Base-by-base conservation (phyloP, 1,284 basidiomycete species). In the Abortiporus biennis region DNA sequence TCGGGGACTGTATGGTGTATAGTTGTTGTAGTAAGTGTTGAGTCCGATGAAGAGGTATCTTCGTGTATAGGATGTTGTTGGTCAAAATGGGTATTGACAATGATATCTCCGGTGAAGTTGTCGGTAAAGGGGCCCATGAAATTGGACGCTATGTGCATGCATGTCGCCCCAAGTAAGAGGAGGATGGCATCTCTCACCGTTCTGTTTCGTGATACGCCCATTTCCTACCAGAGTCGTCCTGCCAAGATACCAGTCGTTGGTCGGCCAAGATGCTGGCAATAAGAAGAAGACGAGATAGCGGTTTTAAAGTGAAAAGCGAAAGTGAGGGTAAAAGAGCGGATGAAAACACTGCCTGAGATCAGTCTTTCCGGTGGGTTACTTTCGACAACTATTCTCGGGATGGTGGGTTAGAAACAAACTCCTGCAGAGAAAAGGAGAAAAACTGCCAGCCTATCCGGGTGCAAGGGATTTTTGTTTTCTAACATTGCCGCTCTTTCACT, bases 71-170 rank as follows among this genome's bases (percentile, higher is more conserved):
- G 13, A 6, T 36, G 22, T 16, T 21, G 42, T 34, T 38, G 45
- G 22, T 51, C 45, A 16, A 57, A 39, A 33, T 59, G 63, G 23
- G 63, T 65, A 46, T 62, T 61, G 43, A 68, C 66, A 42, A 68
- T 52, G 47, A 65, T 64, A 12, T 59, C 57, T 24, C 53, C 42
- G 2, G 64, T 57, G 27, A 58, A 55, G 32, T 59, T 61, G 13
- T 61, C 53, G 6, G 57, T 47, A 32, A 59, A 43, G n/a, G 60
- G 55, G 2, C 53, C 57, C 38, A 72, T 55, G 51, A 70, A 46
- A 39, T 67, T 47, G 40, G 65, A 58, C 54, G 66, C 65, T 34
- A 78, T 46, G 50, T 80, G 74, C 73, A 77, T 76, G 36, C 59
- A 55, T 23, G 65, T 56, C 3, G 73, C 75, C 25, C 76, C 76